A percentile compares a stretch with the other conserved stretches of the same genome.
Evolutionary conservation across 805 yeast species (phyloP).

Genomic region (Kodamaea laetipori): DNA sequence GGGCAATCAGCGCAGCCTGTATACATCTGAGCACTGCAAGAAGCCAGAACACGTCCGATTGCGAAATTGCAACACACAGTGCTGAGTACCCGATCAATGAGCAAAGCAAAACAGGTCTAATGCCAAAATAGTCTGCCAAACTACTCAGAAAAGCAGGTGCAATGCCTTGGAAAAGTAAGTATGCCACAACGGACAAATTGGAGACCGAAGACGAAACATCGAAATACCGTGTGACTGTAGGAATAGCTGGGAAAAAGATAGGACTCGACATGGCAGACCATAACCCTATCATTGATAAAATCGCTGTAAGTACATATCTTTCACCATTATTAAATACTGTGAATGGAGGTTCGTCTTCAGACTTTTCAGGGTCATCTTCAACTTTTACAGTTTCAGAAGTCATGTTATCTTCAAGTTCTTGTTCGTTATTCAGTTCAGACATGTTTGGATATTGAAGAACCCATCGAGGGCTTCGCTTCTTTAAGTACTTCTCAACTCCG

Average conservation of each 20-base stretch:
- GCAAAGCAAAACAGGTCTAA: conserved; percentile 64
- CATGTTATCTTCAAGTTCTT: neutral
- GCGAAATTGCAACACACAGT: conserved; percentile 68
- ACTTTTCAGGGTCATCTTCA: neutral
- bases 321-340: conserved; percentile 49
- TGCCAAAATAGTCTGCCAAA: conserved; percentile 68
- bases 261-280: conserved; percentile 76
- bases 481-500: too few species aligned
- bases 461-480: too few species aligned
- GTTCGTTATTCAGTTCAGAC: neutral
- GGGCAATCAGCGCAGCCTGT: conserved; percentile 80
- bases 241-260: conserved; percentile 78
- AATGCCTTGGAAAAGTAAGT: conserved; percentile 74
- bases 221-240: conserved; percentile 57
- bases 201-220: conserved; percentile 55
- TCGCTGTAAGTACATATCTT: conserved; percentile 37
- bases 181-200: conserved; percentile 75
- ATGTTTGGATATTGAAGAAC: too few species aligned
- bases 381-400: neutral
- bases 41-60: conserved; percentile 56
- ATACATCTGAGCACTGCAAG: conserved; percentile 66
- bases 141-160: conserved; percentile 71
- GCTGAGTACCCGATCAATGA: conserved; percentile 59
- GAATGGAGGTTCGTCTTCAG: conserved; percentile 21
- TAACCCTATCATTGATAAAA: conserved; percentile 52